Base-by-base conservation (phyloP, 352 stramenopile species). In the Globisporangium apiculatum region DNA sequence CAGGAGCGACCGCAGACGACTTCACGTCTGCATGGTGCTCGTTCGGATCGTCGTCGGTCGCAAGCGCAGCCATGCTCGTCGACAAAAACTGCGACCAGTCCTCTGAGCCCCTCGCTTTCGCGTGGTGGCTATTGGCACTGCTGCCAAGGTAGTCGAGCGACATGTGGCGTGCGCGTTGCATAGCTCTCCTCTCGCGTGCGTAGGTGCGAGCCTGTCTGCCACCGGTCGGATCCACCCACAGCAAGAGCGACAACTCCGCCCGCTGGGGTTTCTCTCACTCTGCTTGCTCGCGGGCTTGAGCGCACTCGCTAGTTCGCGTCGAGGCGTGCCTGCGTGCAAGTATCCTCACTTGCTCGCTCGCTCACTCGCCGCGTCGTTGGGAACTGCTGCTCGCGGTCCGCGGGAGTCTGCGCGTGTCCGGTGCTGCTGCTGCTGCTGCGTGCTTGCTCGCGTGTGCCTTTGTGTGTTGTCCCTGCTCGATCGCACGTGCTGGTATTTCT, bases 81-180 rank as follows among this genome's bases (percentile, higher is more conserved):
- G 77, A 84, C 48, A 87, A 62, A 56, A 86, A 85, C 51, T 79
- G 66, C 12, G 75, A 71, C 77, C 77, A 87, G 53, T 87, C 73
- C 24, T 85, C 76, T 7, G 76, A 70, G 14, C 62, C 66, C 53
- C 62, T 63, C 51, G n/a, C 53, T 18, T n/a, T 18, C 43, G 45
- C 45, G 2, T n/a, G 14, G 15, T 46, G 58, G 53, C 60, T 66
- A 11, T 17, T 24, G 53, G 10, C 40, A 42, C 35, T 60, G 58
- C 55, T 64, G 49, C 72, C 58, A 7, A 78, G 50, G 55, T 76
- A 79, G 50, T 86, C 76, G 43, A 86, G 72, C 63, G 73, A 83
- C 60, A 73, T 74, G 70, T 86, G 76, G n/a, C 75, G 73, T 47
- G 73, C 75, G 48, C 75, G 75, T 49, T 86, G 71, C 75, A 86